phyloP scores from a whole-genome alignment of 352 stramenopile genomes.

The Pythium guiyangense region DNA sequence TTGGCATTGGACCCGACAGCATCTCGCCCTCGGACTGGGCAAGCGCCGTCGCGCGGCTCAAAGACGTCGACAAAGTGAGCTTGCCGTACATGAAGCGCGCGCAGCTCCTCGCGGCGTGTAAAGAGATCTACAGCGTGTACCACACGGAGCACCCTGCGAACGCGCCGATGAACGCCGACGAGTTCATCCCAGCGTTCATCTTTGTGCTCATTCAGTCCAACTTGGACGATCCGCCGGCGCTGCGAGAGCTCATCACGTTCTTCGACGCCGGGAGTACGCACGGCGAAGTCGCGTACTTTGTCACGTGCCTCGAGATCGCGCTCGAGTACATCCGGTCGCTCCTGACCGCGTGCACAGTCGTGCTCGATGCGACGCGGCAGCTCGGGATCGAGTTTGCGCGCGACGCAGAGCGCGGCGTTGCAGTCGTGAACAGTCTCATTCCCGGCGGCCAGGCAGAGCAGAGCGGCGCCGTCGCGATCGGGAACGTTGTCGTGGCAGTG shows the following conservation, averaged over 20 bases:
- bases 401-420: slow-evolving; percentile 38
- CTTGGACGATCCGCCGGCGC: slow-evolving; percentile 56
- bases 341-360: slow-evolving; percentile 73
- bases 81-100: slow-evolving; percentile 82
- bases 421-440: slow-evolving; percentile 56
- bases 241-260: slow-evolving; percentile 80
- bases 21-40: slow-evolving; percentile 58
- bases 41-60: slow-evolving; percentile 54
- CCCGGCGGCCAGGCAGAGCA: slow-evolving; percentile 57
- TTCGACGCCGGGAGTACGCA: slow-evolving; percentile 65
- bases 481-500: slow-evolving; percentile 74
- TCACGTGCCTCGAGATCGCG: slow-evolving; percentile 85
- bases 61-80: slow-evolving; percentile 73
- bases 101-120: slow-evolving; percentile 65
- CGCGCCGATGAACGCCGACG: slow-evolving; percentile 79
- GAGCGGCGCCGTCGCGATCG: slow-evolving; percentile 48
- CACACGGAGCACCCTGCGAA: slow-evolving; percentile 65
- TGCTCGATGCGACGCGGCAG: slow-evolving; percentile 58
- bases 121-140: slow-evolving; percentile 81
- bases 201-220: slow-evolving; percentile 80
- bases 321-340: slow-evolving; percentile 86
- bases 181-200: slow-evolving; percentile 87
- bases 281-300: slow-evolving; percentile 83
- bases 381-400: slow-evolving; percentile 78
- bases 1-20: slow-evolving; percentile 69